phyloP scores from a whole-genome alignment of 1,284 basidiomycete species.

The Puccinia coronata region DNA sequence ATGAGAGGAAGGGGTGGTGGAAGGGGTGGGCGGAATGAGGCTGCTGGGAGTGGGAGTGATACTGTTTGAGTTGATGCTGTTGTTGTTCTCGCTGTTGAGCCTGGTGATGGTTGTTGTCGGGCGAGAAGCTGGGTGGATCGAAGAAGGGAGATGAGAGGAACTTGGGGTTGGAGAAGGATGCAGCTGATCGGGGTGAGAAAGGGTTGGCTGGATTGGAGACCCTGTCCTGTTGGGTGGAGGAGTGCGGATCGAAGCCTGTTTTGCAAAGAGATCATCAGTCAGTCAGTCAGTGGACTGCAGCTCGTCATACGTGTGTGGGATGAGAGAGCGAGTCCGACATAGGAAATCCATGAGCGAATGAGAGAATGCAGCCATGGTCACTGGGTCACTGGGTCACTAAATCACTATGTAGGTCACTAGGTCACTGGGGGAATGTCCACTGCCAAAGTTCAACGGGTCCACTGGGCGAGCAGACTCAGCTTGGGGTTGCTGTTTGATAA shows the following conservation, averaged over 20 bases:
- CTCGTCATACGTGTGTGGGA: background rate
- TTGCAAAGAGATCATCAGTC: background rate
- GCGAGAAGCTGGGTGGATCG: background rate
- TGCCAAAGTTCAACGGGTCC: no score
- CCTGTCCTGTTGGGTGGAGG: background rate
- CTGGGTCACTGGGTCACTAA: no score
- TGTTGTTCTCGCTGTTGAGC: background rate
- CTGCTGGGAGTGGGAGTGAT: background rate
- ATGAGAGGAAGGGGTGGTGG: background rate
- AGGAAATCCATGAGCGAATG: slow-evolving; percentile 5
- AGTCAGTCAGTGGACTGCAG: no score
- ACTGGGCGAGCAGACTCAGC: no score
- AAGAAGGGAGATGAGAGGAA: background rate
- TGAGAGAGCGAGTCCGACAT: background rate
- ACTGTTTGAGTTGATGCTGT: background rate
- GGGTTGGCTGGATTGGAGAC: background rate
- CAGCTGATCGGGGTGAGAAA: background rate
- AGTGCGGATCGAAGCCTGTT: background rate
- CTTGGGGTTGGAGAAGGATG: background rate
- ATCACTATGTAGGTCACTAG: no score
- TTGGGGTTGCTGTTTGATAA: no score
- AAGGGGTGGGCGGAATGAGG: background rate
- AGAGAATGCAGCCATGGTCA: slow-evolving; percentile 10
- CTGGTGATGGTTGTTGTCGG: background rate
- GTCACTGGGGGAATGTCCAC: no score